Base-by-base conservation (phyloP, 495 filamentous ascomycete genomes). In the Neurospora sp. region DNA sequence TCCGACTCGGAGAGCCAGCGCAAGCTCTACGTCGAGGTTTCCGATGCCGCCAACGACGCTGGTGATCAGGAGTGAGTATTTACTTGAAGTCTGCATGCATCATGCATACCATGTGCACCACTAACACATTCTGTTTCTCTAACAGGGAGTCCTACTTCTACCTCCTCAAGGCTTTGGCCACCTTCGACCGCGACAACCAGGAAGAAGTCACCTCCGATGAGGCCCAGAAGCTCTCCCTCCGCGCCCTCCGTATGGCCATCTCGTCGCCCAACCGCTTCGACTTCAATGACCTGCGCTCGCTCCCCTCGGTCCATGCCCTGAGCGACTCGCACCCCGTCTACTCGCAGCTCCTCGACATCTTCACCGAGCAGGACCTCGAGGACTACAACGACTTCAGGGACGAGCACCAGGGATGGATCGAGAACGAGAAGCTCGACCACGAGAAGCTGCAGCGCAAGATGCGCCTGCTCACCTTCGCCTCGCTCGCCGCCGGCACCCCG, bases 371-470 rank as follows among this genome's bases (percentile, higher is more conserved):
- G 78, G 89, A 92, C 69, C 87, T 97, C 68, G 96, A 98, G 76
- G 93, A 97, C 79, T 97, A 96, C 85, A 91, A 93, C 78, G 94
- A 96, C 80, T 98, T 98, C 84, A 88, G 91, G 73, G 91, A 93
- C 70, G 90, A 91, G 78, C 89, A 96, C 80, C 88, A 91, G 73
- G 90, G 90, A 69, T 96, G 90, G 80, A 82, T 97, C 73, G 90
- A 94, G 82, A 89, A 89, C 77, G 83, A 90, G 72, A 87, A 87
- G 69, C 84, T 92, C 17, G 86, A 93, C 78, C 83, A 87, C 72
- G 84, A 85, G 38, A 85, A 84, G 68, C 86, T 94, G 70, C 87
- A 89, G 81, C 89, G 91, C 71, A 99, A 99, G 85, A 97, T 99
- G 86, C 94, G 96, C 70, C 89, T 99, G 48, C 87, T 99, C 39